These are phyloP conservation scores for Tolypocladium paradoxum DNA, from an alignment of 2,329 filamentous ascomycete genomes.

Conservation along the genomic window DNA sequence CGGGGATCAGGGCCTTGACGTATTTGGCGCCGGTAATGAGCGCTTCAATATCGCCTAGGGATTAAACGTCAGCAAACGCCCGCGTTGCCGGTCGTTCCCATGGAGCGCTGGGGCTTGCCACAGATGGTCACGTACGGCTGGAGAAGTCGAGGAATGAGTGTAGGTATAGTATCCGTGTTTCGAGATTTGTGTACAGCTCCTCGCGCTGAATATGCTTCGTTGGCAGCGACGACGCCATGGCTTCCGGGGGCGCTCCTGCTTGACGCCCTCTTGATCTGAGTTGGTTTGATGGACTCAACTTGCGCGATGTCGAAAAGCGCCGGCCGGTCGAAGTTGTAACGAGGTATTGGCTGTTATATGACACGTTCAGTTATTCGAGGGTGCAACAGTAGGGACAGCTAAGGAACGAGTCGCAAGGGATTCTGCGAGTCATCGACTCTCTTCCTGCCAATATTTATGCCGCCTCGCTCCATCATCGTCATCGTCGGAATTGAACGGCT, in stretches of 20 bases:
- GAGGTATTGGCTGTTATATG: background rate
- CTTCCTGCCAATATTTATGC: background rate
- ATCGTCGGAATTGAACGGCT: background rate
- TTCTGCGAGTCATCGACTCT: background rate
- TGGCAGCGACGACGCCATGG: constrained; percentile 18
- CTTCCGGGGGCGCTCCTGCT: background rate
- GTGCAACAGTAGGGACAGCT: background rate
- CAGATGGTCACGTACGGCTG: constrained; percentile 38
- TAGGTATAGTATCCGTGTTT: constrained; percentile 59
- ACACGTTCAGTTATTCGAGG: background rate
- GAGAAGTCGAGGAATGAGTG: constrained; percentile 69
- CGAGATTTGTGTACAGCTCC: constrained; percentile 60
- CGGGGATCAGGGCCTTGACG: constrained; percentile 71
- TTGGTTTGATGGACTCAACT: background rate
- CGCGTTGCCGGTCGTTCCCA: background rate
- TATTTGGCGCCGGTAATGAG: constrained; percentile 61
- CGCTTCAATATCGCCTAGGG: constrained; percentile 58
- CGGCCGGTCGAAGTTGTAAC: background rate
- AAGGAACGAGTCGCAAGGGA: background rate
- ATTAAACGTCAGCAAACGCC: background rate
- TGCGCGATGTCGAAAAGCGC: background rate
- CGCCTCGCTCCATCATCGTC: background rate
- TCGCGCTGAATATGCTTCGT: constrained; percentile 57
- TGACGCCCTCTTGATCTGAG: background rate
- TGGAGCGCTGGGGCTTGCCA: background rate